Percentiles rank a stretch among this genome's conserved stretches.
Conservation (phyloP, 129 eudicot species). For the Silybum marianum region DNA sequence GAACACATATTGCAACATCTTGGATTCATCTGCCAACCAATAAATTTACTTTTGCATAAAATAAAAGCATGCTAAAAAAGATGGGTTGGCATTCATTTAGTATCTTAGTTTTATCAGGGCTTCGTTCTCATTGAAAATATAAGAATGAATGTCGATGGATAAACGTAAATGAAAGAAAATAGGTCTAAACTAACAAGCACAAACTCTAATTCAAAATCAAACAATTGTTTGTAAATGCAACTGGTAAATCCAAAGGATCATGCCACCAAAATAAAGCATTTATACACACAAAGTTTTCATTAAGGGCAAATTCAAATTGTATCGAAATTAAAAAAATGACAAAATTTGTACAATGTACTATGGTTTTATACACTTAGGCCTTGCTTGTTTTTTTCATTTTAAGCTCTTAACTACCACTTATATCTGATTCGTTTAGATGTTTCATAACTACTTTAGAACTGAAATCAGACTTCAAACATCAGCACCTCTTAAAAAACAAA, state of each 20-base stretch:
- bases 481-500: too few species aligned
- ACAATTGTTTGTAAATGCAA: too few species aligned
- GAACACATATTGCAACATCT: too few species aligned
- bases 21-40: too few species aligned
- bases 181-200: neutral
- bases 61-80: neutral
- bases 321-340: neutral
- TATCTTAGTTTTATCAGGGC: neutral
- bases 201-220: too few species aligned
- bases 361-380: neutral
- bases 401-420: too few species aligned
- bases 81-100: neutral
- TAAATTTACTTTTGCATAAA: neutral
- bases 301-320: neutral
- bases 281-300: neutral
- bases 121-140: neutral
- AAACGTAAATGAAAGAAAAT: neutral
- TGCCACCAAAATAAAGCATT: neutral
- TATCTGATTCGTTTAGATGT: too few species aligned
- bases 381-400: too few species aligned
- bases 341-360: too few species aligned
- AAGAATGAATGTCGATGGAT: neutral
- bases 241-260: neutral
- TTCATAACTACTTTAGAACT: too few species aligned
- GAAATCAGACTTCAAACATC: too few species aligned